Percentiles rank a stretch among this genome's conserved stretches.
phyloP scores from a whole-genome alignment of 495 filamentous ascomycete genomes.

The Copromyces sp. region DNA sequence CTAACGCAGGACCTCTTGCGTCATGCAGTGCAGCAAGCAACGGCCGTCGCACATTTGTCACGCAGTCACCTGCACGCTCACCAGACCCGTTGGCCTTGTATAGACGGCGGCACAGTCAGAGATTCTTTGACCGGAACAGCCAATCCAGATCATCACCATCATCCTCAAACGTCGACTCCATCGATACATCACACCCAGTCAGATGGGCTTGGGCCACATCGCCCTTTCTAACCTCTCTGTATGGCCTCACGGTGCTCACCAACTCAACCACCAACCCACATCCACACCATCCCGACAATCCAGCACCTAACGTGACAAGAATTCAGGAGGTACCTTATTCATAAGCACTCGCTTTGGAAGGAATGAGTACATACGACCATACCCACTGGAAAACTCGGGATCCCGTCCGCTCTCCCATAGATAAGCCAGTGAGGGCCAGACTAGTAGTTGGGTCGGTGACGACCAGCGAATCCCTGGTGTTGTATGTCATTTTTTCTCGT shows the following conservation, averaged over 20 bases:
- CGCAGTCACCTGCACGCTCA: no score
- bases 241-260: neutral
- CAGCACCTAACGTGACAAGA: no score
- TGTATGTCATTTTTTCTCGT: conserved; percentile 10
- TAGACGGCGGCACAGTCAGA: neutral
- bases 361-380: conserved; percentile 32
- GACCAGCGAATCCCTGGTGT: conserved; percentile 24
- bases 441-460: conserved; percentile 42
- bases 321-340: no score
- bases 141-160: neutral
- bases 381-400: conserved; percentile 34
- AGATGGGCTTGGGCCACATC: neutral
- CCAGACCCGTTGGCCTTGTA: no score
- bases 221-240: neutral
- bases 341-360: neutral
- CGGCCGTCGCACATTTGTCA: no score
- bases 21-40: no score
- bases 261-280: neutral
- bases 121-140: neutral
- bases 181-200: neutral
- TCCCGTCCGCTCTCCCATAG: conserved; percentile 43
- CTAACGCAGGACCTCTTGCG: no score
- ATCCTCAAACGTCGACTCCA: neutral
- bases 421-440: conserved; percentile 24
- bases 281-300: neutral